Percentiles rank a stretch among this genome's conserved stretches.
Conservation (phyloP, 208 protist genomes). For the Giardia duodenalis region DNA sequence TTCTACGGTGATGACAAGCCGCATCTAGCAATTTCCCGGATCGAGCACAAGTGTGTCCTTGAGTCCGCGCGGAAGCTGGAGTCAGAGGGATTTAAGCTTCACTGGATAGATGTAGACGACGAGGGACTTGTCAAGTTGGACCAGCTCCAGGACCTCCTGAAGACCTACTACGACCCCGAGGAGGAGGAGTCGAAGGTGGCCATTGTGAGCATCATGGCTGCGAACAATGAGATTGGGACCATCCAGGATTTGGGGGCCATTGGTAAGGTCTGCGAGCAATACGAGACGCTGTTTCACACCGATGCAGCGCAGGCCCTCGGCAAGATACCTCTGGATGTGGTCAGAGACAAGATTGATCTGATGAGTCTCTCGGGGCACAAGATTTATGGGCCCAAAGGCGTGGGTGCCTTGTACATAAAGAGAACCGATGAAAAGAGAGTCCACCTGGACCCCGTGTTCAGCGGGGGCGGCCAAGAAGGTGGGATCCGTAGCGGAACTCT, state of each 20-base stretch:
- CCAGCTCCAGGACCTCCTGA: constrained; percentile 28
- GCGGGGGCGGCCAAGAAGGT: constrained; percentile 92
- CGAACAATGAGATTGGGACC: constrained; percentile 41
- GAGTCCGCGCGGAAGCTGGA: constrained; percentile 31
- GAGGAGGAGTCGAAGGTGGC: background rate
- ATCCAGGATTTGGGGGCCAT: constrained; percentile 28
- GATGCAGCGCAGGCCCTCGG: constrained; percentile 33
- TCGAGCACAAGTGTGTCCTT: constrained; percentile 43
- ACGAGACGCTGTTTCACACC: constrained; percentile 37
- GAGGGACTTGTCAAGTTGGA: constrained; percentile 28
- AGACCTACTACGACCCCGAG: background rate
- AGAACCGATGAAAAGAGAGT: constrained; percentile 70
- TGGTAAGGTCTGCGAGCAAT: constrained; percentile 3
- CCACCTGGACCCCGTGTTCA: constrained; percentile 78
- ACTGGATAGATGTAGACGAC: constrained; percentile 30
- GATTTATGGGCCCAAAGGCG: constrained; percentile 42
- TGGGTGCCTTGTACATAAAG: constrained; percentile 52
- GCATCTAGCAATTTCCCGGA: constrained; percentile 22
- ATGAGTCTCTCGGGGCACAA: constrained; percentile 41
- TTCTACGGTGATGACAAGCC: constrained; percentile 19
- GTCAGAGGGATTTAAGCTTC: constrained; percentile 25
- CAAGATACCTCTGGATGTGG: constrained; percentile 38
- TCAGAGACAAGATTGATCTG: constrained; percentile 22
- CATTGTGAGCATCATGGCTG: constrained; percentile 37
- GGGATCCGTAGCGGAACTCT: constrained; percentile 76